A percentile compares a stretch with the other conserved stretches of the same genome.
Evolutionary conservation across 805 yeast genomes (phyloP).

Genomic region (Saccharomyces eubayanus): DNA sequence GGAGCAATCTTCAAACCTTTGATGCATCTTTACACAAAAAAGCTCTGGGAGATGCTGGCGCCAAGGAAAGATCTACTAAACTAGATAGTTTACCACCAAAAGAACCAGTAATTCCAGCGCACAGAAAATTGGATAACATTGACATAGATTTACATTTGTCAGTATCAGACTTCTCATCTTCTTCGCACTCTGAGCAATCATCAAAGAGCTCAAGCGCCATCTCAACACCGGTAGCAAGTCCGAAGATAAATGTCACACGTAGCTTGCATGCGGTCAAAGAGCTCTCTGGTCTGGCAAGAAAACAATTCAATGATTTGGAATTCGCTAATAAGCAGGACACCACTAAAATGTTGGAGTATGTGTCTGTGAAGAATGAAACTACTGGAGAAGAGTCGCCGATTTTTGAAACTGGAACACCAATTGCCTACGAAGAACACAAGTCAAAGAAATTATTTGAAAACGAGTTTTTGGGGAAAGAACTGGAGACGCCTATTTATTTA

Average conservation of each 20-base stretch:
- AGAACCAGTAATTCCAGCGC: background rate
- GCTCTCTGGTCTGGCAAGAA: background rate
- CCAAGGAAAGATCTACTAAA: background rate
- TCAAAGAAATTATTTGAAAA: background rate
- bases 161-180: slow-evolving; percentile 8
- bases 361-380: background rate
- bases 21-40: background rate
- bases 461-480: background rate
- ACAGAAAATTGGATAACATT: background rate
- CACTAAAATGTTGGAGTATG: background rate
- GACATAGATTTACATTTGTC: background rate
- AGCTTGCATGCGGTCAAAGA: background rate
- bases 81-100: background rate
- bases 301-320: background rate
- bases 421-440: background rate
- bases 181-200: background rate
- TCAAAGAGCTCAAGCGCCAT: slow-evolving; percentile 3
- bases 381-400: background rate
- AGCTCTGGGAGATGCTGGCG: background rate
- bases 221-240: slow-evolving; percentile 15
- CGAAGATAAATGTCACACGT: slow-evolving; percentile 2
- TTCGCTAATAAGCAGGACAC: background rate
- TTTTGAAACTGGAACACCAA: background rate
- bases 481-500: background rate
- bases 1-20: background rate